These are phyloP conservation scores for Suillus subalutaceus DNA, from an alignment of 768 basidiomycete species.

Conservation along the genomic window DNA sequence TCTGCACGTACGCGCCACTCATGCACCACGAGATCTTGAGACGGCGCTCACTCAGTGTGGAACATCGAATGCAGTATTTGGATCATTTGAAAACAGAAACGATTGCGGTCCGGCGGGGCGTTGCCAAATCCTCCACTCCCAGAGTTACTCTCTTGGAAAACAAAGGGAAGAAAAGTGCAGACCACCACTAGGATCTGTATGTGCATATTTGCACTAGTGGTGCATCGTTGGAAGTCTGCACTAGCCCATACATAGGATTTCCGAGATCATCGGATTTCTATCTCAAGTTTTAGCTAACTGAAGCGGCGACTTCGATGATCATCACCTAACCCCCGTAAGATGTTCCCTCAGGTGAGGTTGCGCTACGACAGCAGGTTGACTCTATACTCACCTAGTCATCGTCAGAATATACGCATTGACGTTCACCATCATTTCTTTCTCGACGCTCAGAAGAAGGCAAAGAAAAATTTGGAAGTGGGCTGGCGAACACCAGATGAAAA, in stretches of 20 bases:
- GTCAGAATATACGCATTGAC: conserved; percentile 45
- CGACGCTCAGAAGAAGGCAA: conserved; percentile 48
- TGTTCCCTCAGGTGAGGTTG: conserved; percentile 1
- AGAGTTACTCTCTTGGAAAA: too few relatives aligned
- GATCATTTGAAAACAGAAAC: too few relatives aligned
- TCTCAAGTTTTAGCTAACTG: neutral
- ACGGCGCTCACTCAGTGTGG: neutral
- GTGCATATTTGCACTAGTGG: too few relatives aligned
- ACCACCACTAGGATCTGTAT: too few relatives aligned
- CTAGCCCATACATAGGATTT: too few relatives aligned
- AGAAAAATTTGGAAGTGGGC: conserved; percentile 49
- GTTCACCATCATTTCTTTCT: conserved; percentile 82
- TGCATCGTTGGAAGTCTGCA: too few relatives aligned
- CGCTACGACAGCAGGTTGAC: neutral
- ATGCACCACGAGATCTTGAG: neutral
- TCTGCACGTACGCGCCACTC: neutral
- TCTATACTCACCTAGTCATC: neutral
- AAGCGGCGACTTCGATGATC: neutral
- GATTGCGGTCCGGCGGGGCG: neutral
- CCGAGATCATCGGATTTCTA: too few relatives aligned
- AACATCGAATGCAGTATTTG: neutral
- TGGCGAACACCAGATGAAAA: conserved; percentile 67
- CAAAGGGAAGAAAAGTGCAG: too few relatives aligned
- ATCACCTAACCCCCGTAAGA: conserved; percentile 1
- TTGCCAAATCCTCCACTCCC: too few relatives aligned